phyloP scores from a whole-genome alignment of 768 basidiomycete genomes.

The Phaeolepiota aurea region DNA sequence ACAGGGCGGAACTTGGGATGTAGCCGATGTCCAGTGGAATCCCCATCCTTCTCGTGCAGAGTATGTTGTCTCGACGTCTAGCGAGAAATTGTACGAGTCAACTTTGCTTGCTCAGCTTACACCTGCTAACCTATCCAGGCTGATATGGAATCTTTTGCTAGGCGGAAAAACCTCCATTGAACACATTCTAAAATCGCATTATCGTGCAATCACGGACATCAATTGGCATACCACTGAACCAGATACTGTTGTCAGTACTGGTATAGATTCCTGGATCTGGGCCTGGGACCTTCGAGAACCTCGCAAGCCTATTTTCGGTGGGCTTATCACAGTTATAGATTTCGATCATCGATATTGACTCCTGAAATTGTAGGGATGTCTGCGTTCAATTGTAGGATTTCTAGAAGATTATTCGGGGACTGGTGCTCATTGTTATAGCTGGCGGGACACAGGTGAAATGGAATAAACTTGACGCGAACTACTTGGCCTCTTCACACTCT shows the following conservation, averaged over 20 bases:
- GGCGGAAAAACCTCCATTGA: constrained; percentile 73
- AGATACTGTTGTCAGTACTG: constrained; percentile 80
- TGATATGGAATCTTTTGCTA: constrained; percentile 91
- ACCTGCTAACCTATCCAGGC: constrained; percentile 33
- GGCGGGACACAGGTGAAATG: constrained; percentile 96
- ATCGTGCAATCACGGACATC: constrained; percentile 94
- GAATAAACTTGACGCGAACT: constrained; percentile 81
- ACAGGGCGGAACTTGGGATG: constrained; percentile 95
- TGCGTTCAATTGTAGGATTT: constrained; percentile 31
- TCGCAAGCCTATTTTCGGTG: constrained; percentile 69
- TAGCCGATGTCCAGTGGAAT: constrained; percentile 91
- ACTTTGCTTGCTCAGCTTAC: constrained; percentile 5
- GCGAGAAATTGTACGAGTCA: constrained; percentile 82
- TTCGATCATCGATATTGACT: too few species aligned
- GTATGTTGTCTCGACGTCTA: constrained; percentile 83
- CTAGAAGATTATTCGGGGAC: not conserved
- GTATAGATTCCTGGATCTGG: constrained; percentile 92
- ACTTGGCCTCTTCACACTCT: constrained; percentile 85
- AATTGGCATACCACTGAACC: constrained; percentile 92
- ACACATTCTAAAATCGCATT: constrained; percentile 81
- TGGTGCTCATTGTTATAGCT: constrained; percentile 31
- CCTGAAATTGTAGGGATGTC: constrained; percentile 25
- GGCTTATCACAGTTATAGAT: too few species aligned
- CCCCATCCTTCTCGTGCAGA: constrained; percentile 70
- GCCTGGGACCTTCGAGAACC: constrained; percentile 82